phyloP scores from a whole-genome alignment of 805 yeast species.

The Sugiyamaella floridensis region DNA sequence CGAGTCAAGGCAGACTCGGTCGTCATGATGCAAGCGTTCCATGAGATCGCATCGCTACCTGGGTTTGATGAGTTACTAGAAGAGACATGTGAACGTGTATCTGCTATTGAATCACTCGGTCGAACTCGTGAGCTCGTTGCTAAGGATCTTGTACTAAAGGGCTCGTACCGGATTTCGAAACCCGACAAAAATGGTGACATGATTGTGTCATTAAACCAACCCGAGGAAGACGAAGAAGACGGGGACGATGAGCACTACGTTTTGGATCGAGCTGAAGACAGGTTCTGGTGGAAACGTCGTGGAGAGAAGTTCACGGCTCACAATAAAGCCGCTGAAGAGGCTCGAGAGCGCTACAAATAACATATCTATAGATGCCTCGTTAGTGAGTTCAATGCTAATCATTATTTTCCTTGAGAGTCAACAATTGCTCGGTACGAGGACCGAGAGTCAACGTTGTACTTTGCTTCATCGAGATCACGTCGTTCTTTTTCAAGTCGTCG shows the following conservation, averaged over 20 bases:
- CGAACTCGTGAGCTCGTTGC: conserved; percentile 70
- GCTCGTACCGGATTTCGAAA: conserved; percentile 20
- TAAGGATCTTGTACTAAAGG: conserved; percentile 51
- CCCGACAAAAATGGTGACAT: background rate
- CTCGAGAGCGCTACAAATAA: background rate
- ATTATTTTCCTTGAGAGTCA: background rate
- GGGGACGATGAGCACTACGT: conserved; percentile 22
- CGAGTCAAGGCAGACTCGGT: conserved; percentile 72
- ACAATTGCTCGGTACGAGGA: background rate
- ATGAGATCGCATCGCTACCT: conserved; percentile 65
- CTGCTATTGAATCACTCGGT: conserved; percentile 68
- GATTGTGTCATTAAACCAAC: conserved; percentile 10
- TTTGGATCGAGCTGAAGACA: conserved; percentile 11
- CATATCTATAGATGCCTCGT: too few species aligned
- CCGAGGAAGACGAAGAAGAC: conserved; percentile 16
- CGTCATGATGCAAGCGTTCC: conserved; percentile 86
- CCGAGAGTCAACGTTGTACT: background rate
- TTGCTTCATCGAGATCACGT: background rate
- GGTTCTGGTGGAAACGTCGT: conserved; percentile 20
- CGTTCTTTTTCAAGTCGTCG: background rate
- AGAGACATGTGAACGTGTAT: conserved; percentile 60
- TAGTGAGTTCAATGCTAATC: background rate
- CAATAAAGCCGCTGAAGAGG: background rate
- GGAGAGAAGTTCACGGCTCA: conserved; percentile 9
- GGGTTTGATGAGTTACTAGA: conserved; percentile 61